Percentiles rank a stretch among this genome's conserved stretches.
Conservation (phyloP, 1,284 basidiomycete genomes). For the Neolentinus lepideus region DNA sequence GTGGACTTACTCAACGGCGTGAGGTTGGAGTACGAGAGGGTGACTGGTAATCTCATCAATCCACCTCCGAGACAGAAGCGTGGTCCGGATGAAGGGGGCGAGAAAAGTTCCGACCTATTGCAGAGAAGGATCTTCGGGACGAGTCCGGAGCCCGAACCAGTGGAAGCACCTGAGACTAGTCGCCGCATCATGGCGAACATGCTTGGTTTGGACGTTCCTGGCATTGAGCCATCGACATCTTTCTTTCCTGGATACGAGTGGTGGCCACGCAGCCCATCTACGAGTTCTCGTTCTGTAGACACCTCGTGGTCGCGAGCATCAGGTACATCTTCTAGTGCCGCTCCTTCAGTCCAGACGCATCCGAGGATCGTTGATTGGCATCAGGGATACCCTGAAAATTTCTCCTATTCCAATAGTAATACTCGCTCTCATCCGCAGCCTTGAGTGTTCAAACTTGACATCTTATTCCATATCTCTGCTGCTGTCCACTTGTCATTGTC, state of each 20-base stretch:
- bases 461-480: background rate
- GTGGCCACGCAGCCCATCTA: slow-evolving; percentile 44
- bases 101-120: slow-evolving; percentile 38
- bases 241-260: slow-evolving; percentile 69
- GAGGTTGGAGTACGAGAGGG: slow-evolving; percentile 45
- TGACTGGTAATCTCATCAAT: slow-evolving; percentile 25
- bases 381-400: background rate
- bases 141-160: slow-evolving; percentile 8
- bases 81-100: slow-evolving; percentile 57
- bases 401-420: background rate
- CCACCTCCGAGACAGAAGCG: slow-evolving; percentile 47
- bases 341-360: slow-evolving; percentile 1
- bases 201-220: slow-evolving; percentile 55
- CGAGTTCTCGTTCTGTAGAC: background rate
- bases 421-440: background rate
- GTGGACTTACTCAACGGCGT: slow-evolving; percentile 68
- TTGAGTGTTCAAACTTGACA: background rate
- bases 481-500: background rate
- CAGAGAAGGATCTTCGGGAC: slow-evolving; percentile 35
- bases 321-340: slow-evolving; percentile 12
- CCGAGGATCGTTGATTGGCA: slow-evolving; percentile 1
- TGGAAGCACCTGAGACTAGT: slow-evolving; percentile 30
- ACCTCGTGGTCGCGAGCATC: background rate
- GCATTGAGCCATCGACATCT: slow-evolving; percentile 52
- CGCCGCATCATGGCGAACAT: slow-evolving; percentile 65